These are phyloP conservation scores for Phyllostachys edulis DNA, from an alignment of 176 grass and related monocot genomes.

Conservation along the genomic window DNA sequence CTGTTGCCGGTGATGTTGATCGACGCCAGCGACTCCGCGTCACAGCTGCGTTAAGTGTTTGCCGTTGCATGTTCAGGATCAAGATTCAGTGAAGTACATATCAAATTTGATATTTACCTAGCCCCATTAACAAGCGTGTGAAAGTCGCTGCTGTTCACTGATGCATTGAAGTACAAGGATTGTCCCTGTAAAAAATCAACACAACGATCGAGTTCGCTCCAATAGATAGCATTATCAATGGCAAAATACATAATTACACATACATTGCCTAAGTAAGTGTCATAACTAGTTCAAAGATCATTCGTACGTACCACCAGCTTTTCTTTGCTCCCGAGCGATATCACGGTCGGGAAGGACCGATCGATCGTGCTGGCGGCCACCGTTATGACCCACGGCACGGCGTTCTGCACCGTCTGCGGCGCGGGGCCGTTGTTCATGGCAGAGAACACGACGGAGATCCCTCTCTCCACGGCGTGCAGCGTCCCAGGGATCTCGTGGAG, in stretches of 20 bases:
- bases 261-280: too few species aligned
- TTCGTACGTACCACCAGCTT: constrained; percentile 35
- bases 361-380: constrained; percentile 60
- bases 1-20: constrained; percentile 1
- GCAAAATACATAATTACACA: too few species aligned
- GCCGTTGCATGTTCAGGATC: too few species aligned
- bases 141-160: neutral
- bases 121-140: too few species aligned
- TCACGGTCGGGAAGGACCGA: constrained; percentile 42
- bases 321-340: constrained; percentile 46
- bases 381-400: constrained; percentile 44
- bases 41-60: neutral
- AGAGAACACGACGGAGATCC: constrained; percentile 43
- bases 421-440: constrained; percentile 29
- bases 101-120: too few species aligned
- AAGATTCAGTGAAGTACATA: too few species aligned
- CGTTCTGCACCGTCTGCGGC: constrained; percentile 19
- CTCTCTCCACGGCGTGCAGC: constrained; percentile 51
- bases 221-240: too few species aligned
- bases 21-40: neutral
- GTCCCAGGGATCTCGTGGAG: neutral
- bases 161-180: constrained; percentile 27
- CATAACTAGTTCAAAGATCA: neutral
- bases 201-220: neutral
- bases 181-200: constrained; percentile 32